A percentile compares a stretch with the other conserved stretches of the same genome.
Evolutionary conservation across 345 rosid genomes (phyloP).

Genomic region (Reutealis trisperma): DNA sequence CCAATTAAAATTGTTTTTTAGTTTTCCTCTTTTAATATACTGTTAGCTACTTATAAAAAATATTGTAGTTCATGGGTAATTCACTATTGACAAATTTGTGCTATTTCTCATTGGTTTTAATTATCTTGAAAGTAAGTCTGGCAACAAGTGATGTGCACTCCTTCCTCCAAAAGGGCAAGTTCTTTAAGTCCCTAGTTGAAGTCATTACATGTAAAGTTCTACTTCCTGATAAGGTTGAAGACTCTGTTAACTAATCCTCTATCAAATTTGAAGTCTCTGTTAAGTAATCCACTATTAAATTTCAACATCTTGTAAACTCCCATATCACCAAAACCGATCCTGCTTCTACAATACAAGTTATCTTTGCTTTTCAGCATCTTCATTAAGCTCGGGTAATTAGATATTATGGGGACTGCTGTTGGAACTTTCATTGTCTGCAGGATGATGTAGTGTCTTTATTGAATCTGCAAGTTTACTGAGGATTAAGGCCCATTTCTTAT

Average conservation of each 20-base stretch:
- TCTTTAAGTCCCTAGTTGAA: neutral
- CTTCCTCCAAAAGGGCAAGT: neutral
- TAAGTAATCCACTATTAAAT: neutral
- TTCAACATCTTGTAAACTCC: neutral
- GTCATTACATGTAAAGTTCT: neutral
- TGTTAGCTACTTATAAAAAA: neutral
- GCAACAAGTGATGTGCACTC: neutral
- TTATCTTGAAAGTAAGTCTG: neutral
- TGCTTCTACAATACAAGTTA: neutral
- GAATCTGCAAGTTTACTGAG: neutral
- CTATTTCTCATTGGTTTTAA: neutral
- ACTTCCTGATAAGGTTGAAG: neutral
- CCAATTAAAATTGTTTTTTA: slow-evolving; percentile 6
- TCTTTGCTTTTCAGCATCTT: neutral
- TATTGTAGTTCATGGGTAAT: neutral
- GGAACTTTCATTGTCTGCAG: neutral
- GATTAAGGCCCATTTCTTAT: no score
- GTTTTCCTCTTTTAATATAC: neutral
- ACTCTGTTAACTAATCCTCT: neutral
- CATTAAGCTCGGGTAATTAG: neutral
- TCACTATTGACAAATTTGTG: neutral
- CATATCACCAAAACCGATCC: neutral
- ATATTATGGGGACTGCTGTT: neutral
- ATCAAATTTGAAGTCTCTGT: neutral
- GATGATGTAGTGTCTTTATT: neutral